phyloP scores from a whole-genome alignment of 495 filamentous ascomycete species.

The Talaromyces proteolyticus region DNA sequence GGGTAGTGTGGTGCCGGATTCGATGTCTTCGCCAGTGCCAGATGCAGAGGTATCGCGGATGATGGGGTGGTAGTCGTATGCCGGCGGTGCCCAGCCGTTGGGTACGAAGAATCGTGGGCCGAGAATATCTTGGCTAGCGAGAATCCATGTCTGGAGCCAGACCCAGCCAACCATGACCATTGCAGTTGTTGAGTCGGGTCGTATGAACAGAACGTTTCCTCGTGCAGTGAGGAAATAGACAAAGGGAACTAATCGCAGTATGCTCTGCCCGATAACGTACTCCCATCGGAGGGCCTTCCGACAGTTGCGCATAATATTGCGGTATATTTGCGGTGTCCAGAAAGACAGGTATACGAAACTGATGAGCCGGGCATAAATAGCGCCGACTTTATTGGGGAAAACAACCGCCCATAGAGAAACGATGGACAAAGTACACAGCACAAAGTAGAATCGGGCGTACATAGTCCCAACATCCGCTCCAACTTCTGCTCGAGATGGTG shows the following conservation, averaged over 20 bases:
- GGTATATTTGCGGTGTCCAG: conserved; percentile 86
- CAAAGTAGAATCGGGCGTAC: conserved; percentile 71
- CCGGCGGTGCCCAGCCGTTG: conserved; percentile 66
- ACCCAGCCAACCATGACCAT: conserved; percentile 68
- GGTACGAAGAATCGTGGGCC: conserved; percentile 76
- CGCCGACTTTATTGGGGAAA: conserved; percentile 65
- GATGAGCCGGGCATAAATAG: conserved; percentile 62
- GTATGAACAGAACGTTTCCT: conserved; percentile 76
- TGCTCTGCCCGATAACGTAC: conserved; percentile 78
- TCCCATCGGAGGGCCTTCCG: conserved; percentile 82
- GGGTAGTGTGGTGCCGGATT: conserved; percentile 61
- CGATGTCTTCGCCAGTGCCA: conserved; percentile 54
- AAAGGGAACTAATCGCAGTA: conserved; percentile 70
- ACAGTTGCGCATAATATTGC: conserved; percentile 87
- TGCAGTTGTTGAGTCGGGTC: conserved; percentile 59
- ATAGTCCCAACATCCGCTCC: conserved; percentile 63
- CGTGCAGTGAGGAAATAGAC: conserved; percentile 70
- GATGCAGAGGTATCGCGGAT: conserved; percentile 53
- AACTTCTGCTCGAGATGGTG: conserved; percentile 29
- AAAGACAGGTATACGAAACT: conserved; percentile 76
- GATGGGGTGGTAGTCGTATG: conserved; percentile 93
- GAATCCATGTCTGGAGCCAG: conserved; percentile 81
- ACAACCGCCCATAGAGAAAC: conserved; percentile 68
- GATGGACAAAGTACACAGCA: conserved; percentile 65
- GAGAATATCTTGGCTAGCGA: conserved; percentile 76